Percentiles rank a stretch among this genome's conserved stretches.
phyloP scores from a whole-genome alignment of 164 flowering plant species.

The Piper longum region DNA sequence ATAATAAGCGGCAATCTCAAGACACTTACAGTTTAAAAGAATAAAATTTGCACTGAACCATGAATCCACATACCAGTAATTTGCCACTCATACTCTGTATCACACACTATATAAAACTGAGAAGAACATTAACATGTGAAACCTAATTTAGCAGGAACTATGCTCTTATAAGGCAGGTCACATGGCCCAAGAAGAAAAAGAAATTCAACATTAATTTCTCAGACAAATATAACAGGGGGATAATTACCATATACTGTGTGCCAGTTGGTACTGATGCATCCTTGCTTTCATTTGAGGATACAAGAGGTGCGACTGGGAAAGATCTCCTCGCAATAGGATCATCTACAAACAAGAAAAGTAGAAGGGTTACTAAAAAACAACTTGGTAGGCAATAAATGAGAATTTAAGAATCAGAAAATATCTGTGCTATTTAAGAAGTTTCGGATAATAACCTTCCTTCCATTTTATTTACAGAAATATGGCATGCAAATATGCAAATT shows the following conservation, averaged over 20 bases:
- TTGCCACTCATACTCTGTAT: not conserved
- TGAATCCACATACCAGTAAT: not conserved
- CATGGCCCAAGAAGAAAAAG: not conserved
- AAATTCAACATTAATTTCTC: no score
- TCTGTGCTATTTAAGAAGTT: not conserved
- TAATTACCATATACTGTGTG: not conserved
- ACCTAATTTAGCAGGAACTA: no score
- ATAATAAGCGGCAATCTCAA: not conserved
- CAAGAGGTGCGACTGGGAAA: constrained; percentile 18
- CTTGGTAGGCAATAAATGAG: no score
- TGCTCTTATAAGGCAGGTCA: not conserved
- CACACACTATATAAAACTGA: no score
- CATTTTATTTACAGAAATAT: not conserved
- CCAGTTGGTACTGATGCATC: constrained; percentile 11
- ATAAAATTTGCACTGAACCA: not conserved
- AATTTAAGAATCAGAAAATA: not conserved
- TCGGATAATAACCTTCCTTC: not conserved
- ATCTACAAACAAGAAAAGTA: constrained; percentile 22
- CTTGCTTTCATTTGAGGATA: constrained; percentile 23
- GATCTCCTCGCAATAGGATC: constrained; percentile 74
- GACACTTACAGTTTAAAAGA: not conserved
- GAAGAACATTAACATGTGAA: no score
- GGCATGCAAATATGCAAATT: not conserved
- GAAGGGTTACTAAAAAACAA: not conserved
- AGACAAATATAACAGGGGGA: not conserved